These are phyloP conservation scores for Hygrophorus pudorinus DNA, from an alignment of 768 basidiomycete genomes.

Conservation along the genomic window DNA sequence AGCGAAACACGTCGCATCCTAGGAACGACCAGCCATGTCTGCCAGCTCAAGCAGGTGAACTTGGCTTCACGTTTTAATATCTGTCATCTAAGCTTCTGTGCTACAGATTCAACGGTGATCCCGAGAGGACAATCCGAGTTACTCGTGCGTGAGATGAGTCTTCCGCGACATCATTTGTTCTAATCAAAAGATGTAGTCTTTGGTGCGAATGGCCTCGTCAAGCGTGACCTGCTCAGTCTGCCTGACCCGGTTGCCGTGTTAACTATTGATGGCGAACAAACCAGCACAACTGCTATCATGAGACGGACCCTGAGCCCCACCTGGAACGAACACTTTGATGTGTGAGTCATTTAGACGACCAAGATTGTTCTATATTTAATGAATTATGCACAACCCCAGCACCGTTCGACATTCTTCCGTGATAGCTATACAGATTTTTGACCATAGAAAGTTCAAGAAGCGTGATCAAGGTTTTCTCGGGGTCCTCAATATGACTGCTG, in stretches of 20 bases:
- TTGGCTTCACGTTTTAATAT: constrained; percentile 1
- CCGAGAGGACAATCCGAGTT: constrained; percentile 38
- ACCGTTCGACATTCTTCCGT: constrained; percentile 64
- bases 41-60: constrained; percentile 25
- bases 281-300: constrained; percentile 64
- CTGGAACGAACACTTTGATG: constrained; percentile 84
- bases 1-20: constrained; percentile 4
- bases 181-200: constrained; percentile 40
- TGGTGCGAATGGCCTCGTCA: constrained; percentile 63
- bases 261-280: constrained; percentile 78
- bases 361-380: constrained; percentile 6
- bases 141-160: constrained; percentile 28
- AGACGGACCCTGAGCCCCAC: constrained; percentile 59
- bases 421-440: constrained; percentile 81
- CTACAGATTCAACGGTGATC: constrained; percentile 32
- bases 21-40: no score
- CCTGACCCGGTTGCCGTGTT: constrained; percentile 88
- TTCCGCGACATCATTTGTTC: background rate
- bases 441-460: constrained; percentile 81
- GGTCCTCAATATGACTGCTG: constrained; percentile 43
- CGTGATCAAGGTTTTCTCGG: constrained; percentile 75
- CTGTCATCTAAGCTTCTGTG: constrained; percentile 8
- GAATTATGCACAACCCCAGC: constrained; percentile 36
- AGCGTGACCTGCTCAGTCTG: constrained; percentile 69
- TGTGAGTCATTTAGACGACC: constrained; percentile 37